These are phyloP conservation scores for Leccinellum rugosiceps DNA, from an alignment of 768 basidiomycete species.

Conservation along the genomic window DNA sequence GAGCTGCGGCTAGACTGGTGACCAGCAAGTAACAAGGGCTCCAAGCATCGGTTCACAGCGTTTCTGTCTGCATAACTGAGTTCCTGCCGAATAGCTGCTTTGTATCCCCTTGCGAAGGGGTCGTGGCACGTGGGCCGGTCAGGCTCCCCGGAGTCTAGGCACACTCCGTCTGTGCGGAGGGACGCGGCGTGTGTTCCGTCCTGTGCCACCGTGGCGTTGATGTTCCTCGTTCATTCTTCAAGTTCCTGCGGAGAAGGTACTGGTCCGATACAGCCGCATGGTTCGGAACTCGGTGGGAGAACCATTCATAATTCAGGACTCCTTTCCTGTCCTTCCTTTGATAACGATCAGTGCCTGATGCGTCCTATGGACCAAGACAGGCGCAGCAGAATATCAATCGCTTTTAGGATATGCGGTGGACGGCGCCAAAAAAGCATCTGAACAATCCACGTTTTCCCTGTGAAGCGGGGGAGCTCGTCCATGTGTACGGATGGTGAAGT, in stretches of 20 bases:
- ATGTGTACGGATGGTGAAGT: background rate
- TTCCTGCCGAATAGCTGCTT: background rate
- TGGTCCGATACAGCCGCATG: background rate
- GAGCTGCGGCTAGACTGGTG: no score
- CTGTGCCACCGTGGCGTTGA: background rate
- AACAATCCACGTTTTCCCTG: background rate
- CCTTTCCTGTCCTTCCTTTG: background rate
- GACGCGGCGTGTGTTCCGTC: background rate
- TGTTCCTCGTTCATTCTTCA: background rate
- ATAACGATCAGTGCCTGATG: conserved; percentile 8
- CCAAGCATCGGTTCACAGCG: background rate
- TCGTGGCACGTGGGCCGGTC: background rate
- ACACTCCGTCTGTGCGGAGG: background rate
- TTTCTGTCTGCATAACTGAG: background rate
- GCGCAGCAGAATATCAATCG: background rate
- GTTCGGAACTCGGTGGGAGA: background rate
- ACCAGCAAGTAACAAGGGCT: background rate
- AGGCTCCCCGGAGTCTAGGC: background rate
- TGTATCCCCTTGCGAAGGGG: background rate
- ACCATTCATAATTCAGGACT: background rate
- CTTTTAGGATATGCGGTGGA: background rate
- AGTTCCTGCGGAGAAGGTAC: background rate
- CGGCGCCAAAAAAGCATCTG: background rate
- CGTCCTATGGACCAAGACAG: background rate
- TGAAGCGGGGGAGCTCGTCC: background rate